Evolutionary conservation across 2,329 filamentous ascomycete species (phyloP).

Genomic region (Calonectria montana): DNA sequence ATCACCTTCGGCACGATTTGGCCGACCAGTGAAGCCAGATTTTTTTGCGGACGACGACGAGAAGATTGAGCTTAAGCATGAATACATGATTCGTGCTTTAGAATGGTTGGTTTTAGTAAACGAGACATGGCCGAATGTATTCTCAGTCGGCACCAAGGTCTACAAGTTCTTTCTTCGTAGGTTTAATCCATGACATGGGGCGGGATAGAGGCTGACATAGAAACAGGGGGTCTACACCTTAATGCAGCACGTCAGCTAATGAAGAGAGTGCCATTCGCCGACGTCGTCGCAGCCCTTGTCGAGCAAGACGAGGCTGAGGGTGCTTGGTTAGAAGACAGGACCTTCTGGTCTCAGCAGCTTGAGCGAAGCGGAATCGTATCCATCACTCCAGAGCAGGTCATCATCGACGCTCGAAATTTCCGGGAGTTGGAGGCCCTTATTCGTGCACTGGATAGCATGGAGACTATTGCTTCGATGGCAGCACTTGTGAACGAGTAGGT

Average conservation of each 20-base stretch:
- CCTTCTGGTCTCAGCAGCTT: conserved; percentile 54
- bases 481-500: conserved; percentile 65
- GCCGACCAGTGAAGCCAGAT: conserved; percentile 74
- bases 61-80: conserved; percentile 69
- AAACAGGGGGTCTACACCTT: conserved; percentile 61
- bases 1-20: conserved; percentile 50
- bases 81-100: conserved; percentile 79
- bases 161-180: conserved; percentile 87
- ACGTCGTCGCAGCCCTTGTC: conserved; percentile 58
- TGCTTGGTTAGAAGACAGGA: conserved; percentile 51
- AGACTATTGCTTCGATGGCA: conserved; percentile 71
- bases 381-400: conserved; percentile 56
- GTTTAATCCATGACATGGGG: conserved; percentile 49
- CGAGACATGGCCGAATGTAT: conserved; percentile 77
- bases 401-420: conserved; percentile 69
- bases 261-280: conserved; percentile 61
- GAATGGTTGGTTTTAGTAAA: conserved; percentile 87
- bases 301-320: conserved; percentile 52
- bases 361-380: conserved; percentile 49
- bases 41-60: conserved; percentile 75
- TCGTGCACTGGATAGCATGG: conserved; percentile 73
- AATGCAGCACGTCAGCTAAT: conserved; percentile 66
- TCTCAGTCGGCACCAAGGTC: conserved; percentile 75
- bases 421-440: conserved; percentile 77
- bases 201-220: conserved; percentile 17